phyloP scores from a whole-genome alignment of 305 asterid genomes.

The Ilex paraguariensis region DNA sequence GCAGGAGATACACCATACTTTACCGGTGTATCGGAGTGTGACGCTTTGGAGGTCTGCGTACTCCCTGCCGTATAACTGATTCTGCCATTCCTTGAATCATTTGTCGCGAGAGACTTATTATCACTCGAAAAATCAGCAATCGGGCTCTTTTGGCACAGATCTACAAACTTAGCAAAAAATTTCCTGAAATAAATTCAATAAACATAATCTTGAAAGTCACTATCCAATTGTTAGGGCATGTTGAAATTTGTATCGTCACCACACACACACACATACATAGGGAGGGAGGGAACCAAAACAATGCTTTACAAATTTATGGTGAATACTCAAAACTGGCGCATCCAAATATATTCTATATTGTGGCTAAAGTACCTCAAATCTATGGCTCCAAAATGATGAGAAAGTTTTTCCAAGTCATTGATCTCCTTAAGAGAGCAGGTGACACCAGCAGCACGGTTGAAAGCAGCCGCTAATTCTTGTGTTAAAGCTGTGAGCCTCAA shows the following conservation, averaged over 20 bases:
- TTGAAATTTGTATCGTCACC: too few relatives aligned
- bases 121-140: conserved; percentile 21
- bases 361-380: conserved; percentile 55
- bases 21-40: conserved; percentile 42
- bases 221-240: background rate
- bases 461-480: conserved; percentile 57
- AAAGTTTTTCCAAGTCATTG: conserved; percentile 51
- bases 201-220: conserved; percentile 3
- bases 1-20: conserved; percentile 85
- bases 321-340: background rate
- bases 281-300: background rate
- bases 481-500: conserved; percentile 65
- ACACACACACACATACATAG: too few relatives aligned
- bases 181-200: conserved; percentile 46
- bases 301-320: background rate
- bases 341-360: conserved; percentile 8
- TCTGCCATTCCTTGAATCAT: conserved; percentile 18
- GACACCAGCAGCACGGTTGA: conserved; percentile 59
- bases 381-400: conserved; percentile 65
- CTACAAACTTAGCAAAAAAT: conserved; percentile 49
- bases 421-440: conserved; percentile 54
- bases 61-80: conserved; percentile 28
- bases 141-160: conserved; percentile 20
- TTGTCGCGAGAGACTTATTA: conserved; percentile 11
- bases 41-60: conserved; percentile 19